Base-by-base conservation (phyloP, 2,329 filamentous ascomycete species). In the Emmonsiellopsis sp. region DNA sequence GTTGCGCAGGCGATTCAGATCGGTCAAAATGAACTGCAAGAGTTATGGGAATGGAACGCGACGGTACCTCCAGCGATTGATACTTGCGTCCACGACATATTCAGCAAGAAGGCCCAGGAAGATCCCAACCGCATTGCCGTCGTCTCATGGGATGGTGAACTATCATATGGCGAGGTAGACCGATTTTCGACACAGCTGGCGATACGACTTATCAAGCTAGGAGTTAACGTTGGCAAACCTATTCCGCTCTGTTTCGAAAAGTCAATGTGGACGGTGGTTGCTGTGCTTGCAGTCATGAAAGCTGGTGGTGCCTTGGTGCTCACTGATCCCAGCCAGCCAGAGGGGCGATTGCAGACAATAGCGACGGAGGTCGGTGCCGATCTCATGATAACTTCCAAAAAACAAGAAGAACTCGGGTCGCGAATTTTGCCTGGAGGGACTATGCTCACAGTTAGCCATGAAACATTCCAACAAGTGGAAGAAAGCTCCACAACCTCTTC, bases 271-370 rank as follows among this genome's bases (percentile, higher is more conserved):
- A 63, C 62, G 11, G 54, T 63, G 16, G 59, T 68, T 34, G 60
- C 59, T 7, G 57, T 64, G 8, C 57, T 68, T 5, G 64, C 59
- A 7, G 61, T 65, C 2, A 60, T 67, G 53, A 66, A 65, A 46
- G 57, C 64, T 9, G 66, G 66, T 7, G 64, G 57, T 15, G 61
- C 60, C 1, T 65, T 66, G 54, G 57, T 65, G 13, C 57, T 67
- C 11, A 60, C 66, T 26, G 67, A 65, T 45, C 58, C 64, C 16
- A 60, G 57, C 5, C 58, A 65, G 26, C 67, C 64, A 0, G 54
- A 65, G 3, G 63, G 64, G 9, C 66, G 73, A 6, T 61, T 74
- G 13, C 63, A 64, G 5, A 64, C 51, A 7, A 62, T 63, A 46
- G 58, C 55, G 13, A 26, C 50, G 3, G 56, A 61, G 34, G 49